These are phyloP conservation scores for Hanseniaspora occidentalis DNA, from an alignment of 805 yeast genomes.

Conservation along the genomic window DNA sequence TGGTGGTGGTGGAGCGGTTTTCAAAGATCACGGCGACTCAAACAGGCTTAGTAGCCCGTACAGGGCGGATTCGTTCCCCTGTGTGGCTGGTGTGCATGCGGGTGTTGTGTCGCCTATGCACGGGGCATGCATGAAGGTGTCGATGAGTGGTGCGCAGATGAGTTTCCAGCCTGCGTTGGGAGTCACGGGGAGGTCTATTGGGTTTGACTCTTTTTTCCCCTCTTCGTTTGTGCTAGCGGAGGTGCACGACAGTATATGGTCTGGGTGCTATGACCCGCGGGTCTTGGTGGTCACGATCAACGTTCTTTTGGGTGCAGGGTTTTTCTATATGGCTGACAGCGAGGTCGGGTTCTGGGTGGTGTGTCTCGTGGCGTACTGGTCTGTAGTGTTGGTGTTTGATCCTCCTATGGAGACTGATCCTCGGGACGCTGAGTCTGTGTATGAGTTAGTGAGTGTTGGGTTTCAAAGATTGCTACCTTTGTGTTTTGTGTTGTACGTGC, in stretches of 20 bases:
- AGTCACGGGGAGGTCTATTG: constrained; percentile 21
- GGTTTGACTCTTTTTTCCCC: constrained; percentile 64
- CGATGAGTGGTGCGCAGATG: constrained; percentile 41
- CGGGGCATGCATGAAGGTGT: constrained; percentile 69
- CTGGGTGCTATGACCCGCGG: constrained; percentile 63
- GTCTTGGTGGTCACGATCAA: constrained; percentile 43
- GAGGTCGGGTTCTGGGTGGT: constrained; percentile 48
- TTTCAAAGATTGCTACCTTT: constrained; percentile 67
- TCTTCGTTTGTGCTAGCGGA: constrained; percentile 50
- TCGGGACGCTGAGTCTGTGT: constrained; percentile 35
- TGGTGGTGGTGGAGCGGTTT: constrained; percentile 6
- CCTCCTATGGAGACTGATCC: constrained; percentile 60
- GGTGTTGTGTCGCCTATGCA: constrained; percentile 58
- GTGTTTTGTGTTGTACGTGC: constrained; percentile 52
- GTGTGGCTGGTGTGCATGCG: constrained; percentile 83
- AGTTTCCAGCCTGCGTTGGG: constrained; percentile 39
- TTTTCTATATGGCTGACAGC: constrained; percentile 38
- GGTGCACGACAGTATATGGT: constrained; percentile 22
- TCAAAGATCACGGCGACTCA: constrained; percentile 7
- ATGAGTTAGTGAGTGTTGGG: constrained; percentile 55
- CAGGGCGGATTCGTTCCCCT: constrained; percentile 79
- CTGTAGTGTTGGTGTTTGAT: constrained; percentile 59
- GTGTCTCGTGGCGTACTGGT: constrained; percentile 68
- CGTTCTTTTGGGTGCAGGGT: constrained; percentile 47
- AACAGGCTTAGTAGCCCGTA: constrained; percentile 44